Conservation (phyloP, 1,139 yeast genomes). For the Spencermartinsiella ligniputridi region DNA sequence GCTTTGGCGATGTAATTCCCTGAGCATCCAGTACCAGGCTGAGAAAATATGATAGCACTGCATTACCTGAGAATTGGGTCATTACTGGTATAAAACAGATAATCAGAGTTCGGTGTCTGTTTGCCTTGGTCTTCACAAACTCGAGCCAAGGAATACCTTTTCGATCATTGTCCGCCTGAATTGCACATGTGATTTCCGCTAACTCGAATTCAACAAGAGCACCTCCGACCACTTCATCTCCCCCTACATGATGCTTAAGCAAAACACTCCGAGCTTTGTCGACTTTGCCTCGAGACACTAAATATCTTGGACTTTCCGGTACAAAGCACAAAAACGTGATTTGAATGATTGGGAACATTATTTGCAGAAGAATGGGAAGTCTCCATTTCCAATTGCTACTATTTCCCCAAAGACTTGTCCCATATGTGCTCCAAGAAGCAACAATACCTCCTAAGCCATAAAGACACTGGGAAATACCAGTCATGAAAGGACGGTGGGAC, state of each 20-base stretch:
- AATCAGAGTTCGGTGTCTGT: slow-evolving; percentile 38
- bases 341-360: slow-evolving; percentile 36
- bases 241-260: slow-evolving; percentile 22
- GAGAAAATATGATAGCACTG: slow-evolving; percentile 5
- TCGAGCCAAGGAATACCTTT: slow-evolving; percentile 31
- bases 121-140: slow-evolving; percentile 36
- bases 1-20: slow-evolving; percentile 26
- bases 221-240: slow-evolving; percentile 24
- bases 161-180: slow-evolving; percentile 18
- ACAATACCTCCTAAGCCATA: slow-evolving; percentile 52
- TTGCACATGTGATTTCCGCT: slow-evolving; percentile 21
- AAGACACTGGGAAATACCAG: slow-evolving; percentile 46
- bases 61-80: slow-evolving; percentile 11
- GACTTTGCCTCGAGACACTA: slow-evolving; percentile 37
- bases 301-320: slow-evolving; percentile 58
- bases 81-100: slow-evolving; percentile 7
- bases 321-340: slow-evolving; percentile 25
- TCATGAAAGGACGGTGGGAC: slow-evolving; percentile 42
- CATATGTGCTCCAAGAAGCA: slow-evolving; percentile 41
- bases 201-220: slow-evolving; percentile 21
- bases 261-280: slow-evolving; percentile 36
- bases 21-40: slow-evolving; percentile 6
- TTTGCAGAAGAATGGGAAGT: slow-evolving; percentile 41
- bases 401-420: slow-evolving; percentile 28
- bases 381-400: slow-evolving; percentile 39